A percentile compares a stretch with the other conserved stretches of the same genome.
Evolutionary conservation across 2,329 filamentous ascomycete genomes (phyloP).

Genomic region (Colletotrichum tamarilloi): DNA sequence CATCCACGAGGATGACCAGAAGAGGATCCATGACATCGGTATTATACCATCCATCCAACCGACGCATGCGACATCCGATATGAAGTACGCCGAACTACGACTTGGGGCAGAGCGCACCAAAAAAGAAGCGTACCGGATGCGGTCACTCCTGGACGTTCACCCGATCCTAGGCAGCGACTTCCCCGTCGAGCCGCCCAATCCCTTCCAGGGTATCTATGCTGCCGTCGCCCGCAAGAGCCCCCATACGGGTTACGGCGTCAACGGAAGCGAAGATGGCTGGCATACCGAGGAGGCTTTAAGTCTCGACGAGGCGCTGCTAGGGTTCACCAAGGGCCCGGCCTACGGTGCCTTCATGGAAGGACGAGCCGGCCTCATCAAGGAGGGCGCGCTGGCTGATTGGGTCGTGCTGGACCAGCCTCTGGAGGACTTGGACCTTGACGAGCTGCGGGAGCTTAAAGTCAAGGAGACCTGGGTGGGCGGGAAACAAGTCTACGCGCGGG

Average conservation of each 20-base stretch:
- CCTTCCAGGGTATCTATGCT: slow-evolving; percentile 76
- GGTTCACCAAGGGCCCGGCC: slow-evolving; percentile 35
- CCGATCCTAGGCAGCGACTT: slow-evolving; percentile 77
- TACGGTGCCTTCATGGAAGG: slow-evolving; percentile 61
- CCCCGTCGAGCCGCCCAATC: slow-evolving; percentile 75
- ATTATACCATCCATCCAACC: slow-evolving; percentile 78
- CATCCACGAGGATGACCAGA: slow-evolving; percentile 73
- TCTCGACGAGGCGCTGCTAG: slow-evolving; percentile 66
- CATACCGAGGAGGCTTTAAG: slow-evolving; percentile 68
- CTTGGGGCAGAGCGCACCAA: slow-evolving; percentile 67
- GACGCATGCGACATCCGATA: slow-evolving; percentile 78
- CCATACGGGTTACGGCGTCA: slow-evolving; percentile 61
- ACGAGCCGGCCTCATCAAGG: slow-evolving; percentile 67
- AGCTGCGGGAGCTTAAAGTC: slow-evolving; percentile 65
- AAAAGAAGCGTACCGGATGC: slow-evolving; percentile 74
- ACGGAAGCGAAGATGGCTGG: slow-evolving; percentile 65
- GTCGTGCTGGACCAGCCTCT: slow-evolving; percentile 73
- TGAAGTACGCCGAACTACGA: slow-evolving; percentile 71
- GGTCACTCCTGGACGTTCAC: slow-evolving; percentile 63
- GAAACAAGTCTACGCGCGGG: slow-evolving; percentile 54
- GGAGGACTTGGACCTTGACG: slow-evolving; percentile 60
- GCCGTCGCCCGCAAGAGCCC: slow-evolving; percentile 72
- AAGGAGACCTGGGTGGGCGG: slow-evolving; percentile 77
- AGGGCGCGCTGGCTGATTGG: slow-evolving; percentile 76
- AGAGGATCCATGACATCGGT: slow-evolving; percentile 65